A percentile compares a stretch with the other conserved stretches of the same genome.
These are phyloP conservation scores for Cladosporium colombiae DNA, from an alignment of 2,329 filamentous ascomycete species.

Conservation along the genomic window DNA sequence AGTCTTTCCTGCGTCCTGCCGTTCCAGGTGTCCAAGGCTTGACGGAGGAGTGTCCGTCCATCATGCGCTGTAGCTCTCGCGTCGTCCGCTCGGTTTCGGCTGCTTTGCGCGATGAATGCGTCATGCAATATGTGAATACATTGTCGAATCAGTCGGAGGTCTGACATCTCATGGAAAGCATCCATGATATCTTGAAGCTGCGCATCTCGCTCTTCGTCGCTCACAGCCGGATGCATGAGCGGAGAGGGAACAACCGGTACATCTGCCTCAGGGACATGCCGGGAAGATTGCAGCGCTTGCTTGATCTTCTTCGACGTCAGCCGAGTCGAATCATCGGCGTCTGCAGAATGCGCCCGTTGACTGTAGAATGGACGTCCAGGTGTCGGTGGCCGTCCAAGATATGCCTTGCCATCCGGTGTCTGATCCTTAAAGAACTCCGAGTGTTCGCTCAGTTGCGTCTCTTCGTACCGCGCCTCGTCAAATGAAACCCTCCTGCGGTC, in stretches of 20 bases:
- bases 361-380: constrained; percentile 12
- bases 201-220: constrained; percentile 2
- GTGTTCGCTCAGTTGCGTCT: constrained; percentile 46
- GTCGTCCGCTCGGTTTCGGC: constrained; percentile 33
- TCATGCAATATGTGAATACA: constrained; percentile 46
- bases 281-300: not conserved
- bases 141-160: constrained; percentile 38
- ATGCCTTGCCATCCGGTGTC: constrained; percentile 1
- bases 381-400: not conserved
- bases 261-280: not conserved
- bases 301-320: not conserved
- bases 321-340: not conserved
- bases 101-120: constrained; percentile 38
- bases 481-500: constrained; percentile 55
- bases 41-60: constrained; percentile 51
- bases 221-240: not conserved
- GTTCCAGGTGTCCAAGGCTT: constrained; percentile 56
- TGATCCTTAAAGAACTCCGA: constrained; percentile 23
- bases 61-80: constrained; percentile 53
- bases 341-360: constrained; percentile 8
- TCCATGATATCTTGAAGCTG: not conserved
- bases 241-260: not conserved
- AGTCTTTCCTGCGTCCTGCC: constrained; percentile 33
- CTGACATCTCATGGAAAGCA: not conserved
- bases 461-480: constrained; percentile 56